Percentiles rank a stretch among this genome's conserved stretches.
Evolutionary conservation across 768 basidiomycete species (phyloP).

Genomic region (Tricholoma matsutake): DNA sequence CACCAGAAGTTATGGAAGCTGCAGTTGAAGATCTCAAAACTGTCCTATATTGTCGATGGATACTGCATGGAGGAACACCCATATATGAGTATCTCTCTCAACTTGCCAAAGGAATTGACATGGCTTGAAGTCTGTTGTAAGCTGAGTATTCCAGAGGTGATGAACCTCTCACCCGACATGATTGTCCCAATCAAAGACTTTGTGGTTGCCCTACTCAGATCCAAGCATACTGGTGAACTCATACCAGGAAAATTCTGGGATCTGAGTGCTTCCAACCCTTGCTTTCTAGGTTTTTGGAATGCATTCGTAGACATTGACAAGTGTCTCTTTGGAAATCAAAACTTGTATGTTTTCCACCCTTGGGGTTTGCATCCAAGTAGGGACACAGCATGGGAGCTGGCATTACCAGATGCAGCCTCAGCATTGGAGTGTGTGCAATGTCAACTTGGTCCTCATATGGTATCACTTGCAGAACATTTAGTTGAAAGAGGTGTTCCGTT

Average conservation of each 20-base stretch:
- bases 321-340: background rate
- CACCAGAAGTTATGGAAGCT: background rate
- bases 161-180: background rate
- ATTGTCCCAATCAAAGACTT: background rate
- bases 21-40: constrained; percentile 3
- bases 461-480: background rate
- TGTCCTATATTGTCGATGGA: background rate
- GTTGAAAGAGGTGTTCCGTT: background rate
- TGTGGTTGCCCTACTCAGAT: background rate
- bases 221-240: background rate
- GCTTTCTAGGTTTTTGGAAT: background rate
- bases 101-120: background rate
- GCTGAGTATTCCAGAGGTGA: background rate
- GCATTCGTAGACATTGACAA: background rate
- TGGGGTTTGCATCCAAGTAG: background rate
- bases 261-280: background rate
- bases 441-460: background rate
- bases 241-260: constrained; percentile 1
- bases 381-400: background rate
- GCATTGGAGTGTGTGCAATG: constrained; percentile 2
- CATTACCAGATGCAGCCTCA: constrained; percentile 1
- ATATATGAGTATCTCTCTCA: background rate
- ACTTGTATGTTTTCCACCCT: background rate
- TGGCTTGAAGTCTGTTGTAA: background rate
- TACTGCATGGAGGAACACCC: background rate